These are phyloP conservation scores for Rubroshorea leprosula DNA, from an alignment of 345 rosid genomes.

Conservation along the genomic window DNA sequence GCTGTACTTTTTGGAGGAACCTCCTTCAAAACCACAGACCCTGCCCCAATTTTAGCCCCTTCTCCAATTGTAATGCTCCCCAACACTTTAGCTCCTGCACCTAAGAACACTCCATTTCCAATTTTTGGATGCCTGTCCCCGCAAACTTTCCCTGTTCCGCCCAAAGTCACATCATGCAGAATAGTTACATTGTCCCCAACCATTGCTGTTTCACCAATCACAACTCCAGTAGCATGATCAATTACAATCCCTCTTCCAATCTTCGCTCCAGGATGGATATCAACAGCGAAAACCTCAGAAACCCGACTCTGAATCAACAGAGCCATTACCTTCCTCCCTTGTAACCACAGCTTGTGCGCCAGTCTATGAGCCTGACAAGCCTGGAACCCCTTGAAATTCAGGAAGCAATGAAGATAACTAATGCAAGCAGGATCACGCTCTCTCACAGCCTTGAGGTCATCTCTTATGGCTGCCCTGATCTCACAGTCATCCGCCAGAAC, in stretches of 20 bases:
- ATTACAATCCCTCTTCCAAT: conserved; percentile 18
- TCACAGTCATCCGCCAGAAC: conserved; percentile 6
- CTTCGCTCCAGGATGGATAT: conserved; percentile 23
- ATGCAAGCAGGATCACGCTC: conserved; percentile 21
- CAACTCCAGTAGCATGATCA: conserved; percentile 22
- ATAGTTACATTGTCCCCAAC: conserved; percentile 16
- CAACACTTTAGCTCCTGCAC: conserved; percentile 18
- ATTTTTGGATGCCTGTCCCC: conserved; percentile 21
- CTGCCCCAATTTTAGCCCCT: conserved; percentile 22
- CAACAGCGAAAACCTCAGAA: conserved; percentile 17
- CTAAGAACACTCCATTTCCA: conserved; percentile 14
- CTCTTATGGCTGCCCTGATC: conserved; percentile 11
- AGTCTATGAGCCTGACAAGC: conserved; percentile 22
- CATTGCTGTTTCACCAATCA: conserved; percentile 16
- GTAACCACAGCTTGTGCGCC: conserved; percentile 20
- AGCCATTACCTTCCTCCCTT: conserved; percentile 11
- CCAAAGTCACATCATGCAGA: conserved; percentile 22
- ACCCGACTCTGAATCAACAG: conserved; percentile 16
- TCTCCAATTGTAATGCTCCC: conserved; percentile 20
- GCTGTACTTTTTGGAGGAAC: conserved; percentile 15
- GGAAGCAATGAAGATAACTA: conserved; percentile 13
- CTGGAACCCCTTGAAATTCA: conserved; percentile 21
- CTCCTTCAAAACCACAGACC: conserved; percentile 19
- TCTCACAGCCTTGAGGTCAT: conserved; percentile 11
- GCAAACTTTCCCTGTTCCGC: conserved; percentile 16